Evolutionary conservation across 1,139 yeast genomes (phyloP), one percentile per base, ranked within the genome.

Genomic region (Yamadazyma triangularis): DNA sequence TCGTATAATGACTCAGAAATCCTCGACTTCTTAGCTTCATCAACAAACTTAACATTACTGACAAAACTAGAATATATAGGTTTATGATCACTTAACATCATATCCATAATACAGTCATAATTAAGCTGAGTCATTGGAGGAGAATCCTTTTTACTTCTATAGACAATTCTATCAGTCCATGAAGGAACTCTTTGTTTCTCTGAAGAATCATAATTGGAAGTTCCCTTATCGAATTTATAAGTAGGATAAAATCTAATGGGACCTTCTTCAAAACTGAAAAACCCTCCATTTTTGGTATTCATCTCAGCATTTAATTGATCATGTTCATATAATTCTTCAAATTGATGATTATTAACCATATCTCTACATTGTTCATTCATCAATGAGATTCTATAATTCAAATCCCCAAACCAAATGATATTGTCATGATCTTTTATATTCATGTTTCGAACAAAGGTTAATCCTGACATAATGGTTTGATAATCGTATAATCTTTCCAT

Each of bases 171-270:
- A 60, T 91, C 98, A 0, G 97, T 91, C 97, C 97, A 91, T 0
- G 97, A 88, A 2, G 98, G 98, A 15, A 84, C 82, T 43, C 98
- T 72, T 52, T 81, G 83, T 53, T 91, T 91, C 44, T 91, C 98
- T 11, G 94, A 82, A 0, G 95, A 75, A 54, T 91, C 98, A 53
- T 88, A 91, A 5, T 60, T 61, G 30, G 77, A 76, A 0, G 95
- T 86, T 3, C 94, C 95, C 35, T 86, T 87, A 52, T 91, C 95
- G 56, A 83, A 91, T 51, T 91, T 91, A 58, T 91, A 91, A 0
- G 98, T 91, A 8, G 98, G 98, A 29, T 80, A 73, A 49, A 91
- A 91, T 19, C 62, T 70, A 32, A 87, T 80, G 29, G 74, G 77
- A 62, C 79, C 83, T 58, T 93, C 99, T 45, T 77, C 73, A 53